phyloP scores from a whole-genome alignment of 106 monocot species.

The Dendrobium nobile region DNA sequence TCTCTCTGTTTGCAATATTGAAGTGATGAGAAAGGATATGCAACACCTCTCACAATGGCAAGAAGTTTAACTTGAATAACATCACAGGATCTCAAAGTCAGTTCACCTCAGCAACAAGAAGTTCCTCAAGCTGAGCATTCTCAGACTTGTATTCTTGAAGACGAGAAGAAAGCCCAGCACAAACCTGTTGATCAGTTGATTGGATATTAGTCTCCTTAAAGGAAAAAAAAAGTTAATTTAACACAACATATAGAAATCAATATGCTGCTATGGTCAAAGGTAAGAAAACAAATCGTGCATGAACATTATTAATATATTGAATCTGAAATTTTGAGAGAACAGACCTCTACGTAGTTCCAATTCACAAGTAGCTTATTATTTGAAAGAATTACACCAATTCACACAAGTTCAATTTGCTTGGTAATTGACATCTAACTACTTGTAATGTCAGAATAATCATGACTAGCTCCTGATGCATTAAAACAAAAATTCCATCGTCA shows the following conservation, averaged over 20 bases:
- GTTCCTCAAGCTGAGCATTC: slow-evolving; percentile 93
- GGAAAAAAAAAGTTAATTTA: not conserved
- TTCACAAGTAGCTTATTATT: not conserved
- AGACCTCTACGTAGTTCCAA: not conserved
- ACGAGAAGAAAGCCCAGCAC: slow-evolving; percentile 94
- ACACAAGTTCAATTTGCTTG: not conserved
- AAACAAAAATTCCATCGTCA: not conserved
- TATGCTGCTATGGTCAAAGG: not conserved
- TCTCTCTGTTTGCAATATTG: slow-evolving; percentile 55
- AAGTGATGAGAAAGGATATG: slow-evolving; percentile 6
- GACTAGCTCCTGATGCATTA: not conserved
- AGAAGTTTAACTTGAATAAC: not conserved
- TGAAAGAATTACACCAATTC: not conserved
- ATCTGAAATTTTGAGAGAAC: not conserved
- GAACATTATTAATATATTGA: not conserved
- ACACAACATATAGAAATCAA: not conserved
- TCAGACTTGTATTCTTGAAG: slow-evolving; percentile 98
- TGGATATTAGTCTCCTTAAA: not conserved
- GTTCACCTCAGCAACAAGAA: slow-evolving; percentile 85
- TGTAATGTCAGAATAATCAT: not conserved
- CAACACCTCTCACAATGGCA: not conserved
- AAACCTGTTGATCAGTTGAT: slow-evolving; percentile 48
- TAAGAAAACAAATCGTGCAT: not conserved
- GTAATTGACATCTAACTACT: not conserved
- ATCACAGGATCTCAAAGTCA: slow-evolving; percentile 9